phyloP scores from a whole-genome alignment of 73 alveolate species.

The Loxodes magnus region DNA sequence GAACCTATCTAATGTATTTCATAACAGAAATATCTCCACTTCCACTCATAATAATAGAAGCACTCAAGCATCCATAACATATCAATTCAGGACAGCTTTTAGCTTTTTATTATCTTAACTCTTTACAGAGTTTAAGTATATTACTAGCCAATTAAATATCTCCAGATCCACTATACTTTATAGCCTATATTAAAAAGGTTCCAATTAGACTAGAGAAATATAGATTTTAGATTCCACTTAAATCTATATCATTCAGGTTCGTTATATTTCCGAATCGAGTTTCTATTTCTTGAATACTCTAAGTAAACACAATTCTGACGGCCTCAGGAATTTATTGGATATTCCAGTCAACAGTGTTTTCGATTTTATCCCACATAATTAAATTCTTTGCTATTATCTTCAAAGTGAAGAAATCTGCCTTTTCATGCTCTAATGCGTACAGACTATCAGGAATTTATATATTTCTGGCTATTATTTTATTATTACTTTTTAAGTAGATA shows the following conservation, averaged over 20 bases:
- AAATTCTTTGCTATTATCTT: slow-evolving; percentile 82
- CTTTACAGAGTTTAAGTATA: slow-evolving; percentile 52
- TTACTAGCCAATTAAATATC: slow-evolving; percentile 61
- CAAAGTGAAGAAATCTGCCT: slow-evolving; percentile 73
- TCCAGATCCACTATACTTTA: slow-evolving; percentile 92
- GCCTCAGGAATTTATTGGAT: slow-evolving; percentile 74
- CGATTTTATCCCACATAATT: slow-evolving; percentile 88
- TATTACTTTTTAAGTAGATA: slow-evolving; percentile 74
- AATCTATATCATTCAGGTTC: slow-evolving; percentile 88
- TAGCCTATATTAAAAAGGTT: slow-evolving; percentile 82
- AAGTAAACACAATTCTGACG: slow-evolving; percentile 66
- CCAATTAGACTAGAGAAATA: slow-evolving; percentile 84
- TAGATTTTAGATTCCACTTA: slow-evolving; percentile 72
- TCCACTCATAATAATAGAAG: slow-evolving; percentile 93
- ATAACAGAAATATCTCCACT: slow-evolving; percentile 81
- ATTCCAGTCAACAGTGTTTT: slow-evolving; percentile 62
- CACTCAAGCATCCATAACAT: slow-evolving; percentile 76
- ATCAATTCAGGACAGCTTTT: slow-evolving; percentile 38
- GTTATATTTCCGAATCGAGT: slow-evolving; percentile 45
- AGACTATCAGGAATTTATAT: slow-evolving; percentile 84
- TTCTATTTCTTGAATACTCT: slow-evolving; percentile 55
- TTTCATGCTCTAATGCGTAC: slow-evolving; percentile 79
- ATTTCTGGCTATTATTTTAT: slow-evolving; percentile 63
- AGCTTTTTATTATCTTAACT: slow-evolving; percentile 49
- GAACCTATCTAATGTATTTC: slow-evolving; percentile 71